Percentiles rank a stretch among this genome's conserved stretches.
Conservation (phyloP, 805 yeast species). For the Ogataea pignaliae region DNA sequence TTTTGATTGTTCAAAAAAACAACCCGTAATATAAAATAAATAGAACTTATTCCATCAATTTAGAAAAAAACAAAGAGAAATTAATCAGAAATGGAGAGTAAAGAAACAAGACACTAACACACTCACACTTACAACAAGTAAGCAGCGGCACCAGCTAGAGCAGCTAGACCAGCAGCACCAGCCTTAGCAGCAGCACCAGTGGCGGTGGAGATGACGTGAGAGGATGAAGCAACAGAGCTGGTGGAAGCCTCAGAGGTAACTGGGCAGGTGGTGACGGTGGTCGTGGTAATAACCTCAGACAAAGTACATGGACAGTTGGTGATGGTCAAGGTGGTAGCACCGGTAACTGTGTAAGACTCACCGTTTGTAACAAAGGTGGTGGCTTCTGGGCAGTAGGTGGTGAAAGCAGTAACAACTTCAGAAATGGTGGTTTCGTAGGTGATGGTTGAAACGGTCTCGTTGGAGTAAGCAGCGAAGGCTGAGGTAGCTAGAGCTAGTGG, state of each 20-base stretch:
- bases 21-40: too few relatives aligned
- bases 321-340: conserved; percentile 77
- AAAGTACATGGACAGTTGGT: conserved; percentile 85
- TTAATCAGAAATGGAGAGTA: neutral
- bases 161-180: conserved; percentile 37
- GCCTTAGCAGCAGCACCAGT: conserved; percentile 32
- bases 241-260: conserved; percentile 14
- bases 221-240: conserved; percentile 13
- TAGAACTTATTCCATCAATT: too few relatives aligned
- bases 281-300: conserved; percentile 20
- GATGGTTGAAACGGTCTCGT: conserved; percentile 44
- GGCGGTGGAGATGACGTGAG: conserved; percentile 22
- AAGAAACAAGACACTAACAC: too few relatives aligned
- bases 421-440: conserved; percentile 39
- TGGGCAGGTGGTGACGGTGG: conserved; percentile 17
- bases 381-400: conserved; percentile 80
- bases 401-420: conserved; percentile 63
- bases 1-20: too few relatives aligned
- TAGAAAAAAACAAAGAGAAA: neutral
- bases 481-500: conserved; percentile 34
- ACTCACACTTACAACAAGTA: conserved; percentile 37
- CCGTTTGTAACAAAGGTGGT: conserved; percentile 63
- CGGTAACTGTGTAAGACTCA: conserved; percentile 70
- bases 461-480: conserved; percentile 43
- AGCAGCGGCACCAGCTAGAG: conserved; percentile 36